phyloP scores from a whole-genome alignment of 352 stramenopile genomes.

The Aphanomyces stellatus region DNA sequence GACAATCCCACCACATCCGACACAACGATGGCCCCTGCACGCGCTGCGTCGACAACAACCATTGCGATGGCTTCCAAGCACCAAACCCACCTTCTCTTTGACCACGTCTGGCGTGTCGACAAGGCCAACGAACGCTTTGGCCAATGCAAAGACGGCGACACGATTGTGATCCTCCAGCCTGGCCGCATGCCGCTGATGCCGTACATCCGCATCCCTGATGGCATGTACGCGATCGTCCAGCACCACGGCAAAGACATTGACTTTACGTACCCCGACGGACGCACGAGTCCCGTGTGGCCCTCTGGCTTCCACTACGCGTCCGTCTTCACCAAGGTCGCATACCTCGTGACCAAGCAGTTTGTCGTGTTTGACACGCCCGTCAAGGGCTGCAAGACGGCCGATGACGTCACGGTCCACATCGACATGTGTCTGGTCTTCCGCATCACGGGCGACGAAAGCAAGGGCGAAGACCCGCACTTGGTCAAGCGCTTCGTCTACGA shows the following conservation, averaged over 20 bases:
- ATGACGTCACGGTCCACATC: constrained; percentile 82
- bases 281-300: constrained; percentile 51
- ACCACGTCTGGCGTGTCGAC: constrained; percentile 49
- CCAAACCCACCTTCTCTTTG: constrained; percentile 57
- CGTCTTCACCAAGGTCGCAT: constrained; percentile 71
- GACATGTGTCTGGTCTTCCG: constrained; percentile 83
- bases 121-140: constrained; percentile 65
- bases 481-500: constrained; percentile 87
- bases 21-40: too few relatives aligned
- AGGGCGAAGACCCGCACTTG: constrained; percentile 71
- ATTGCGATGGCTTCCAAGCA: constrained; percentile 2
- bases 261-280: constrained; percentile 39
- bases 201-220: constrained; percentile 82
- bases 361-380: constrained; percentile 84
- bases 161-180: constrained; percentile 71
- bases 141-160: constrained; percentile 72
- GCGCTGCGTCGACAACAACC: background rate
- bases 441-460: constrained; percentile 81
- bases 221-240: constrained; percentile 83
- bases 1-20: too few relatives aligned
- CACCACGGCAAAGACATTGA: constrained; percentile 70
- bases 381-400: constrained; percentile 82
- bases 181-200: constrained; percentile 46
- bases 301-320: constrained; percentile 66
- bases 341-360: constrained; percentile 84